A percentile compares a stretch with the other conserved stretches of the same genome.
phyloP scores from a whole-genome alignment of 2,329 filamentous ascomycete species.

The Cladosporium sp. region DNA sequence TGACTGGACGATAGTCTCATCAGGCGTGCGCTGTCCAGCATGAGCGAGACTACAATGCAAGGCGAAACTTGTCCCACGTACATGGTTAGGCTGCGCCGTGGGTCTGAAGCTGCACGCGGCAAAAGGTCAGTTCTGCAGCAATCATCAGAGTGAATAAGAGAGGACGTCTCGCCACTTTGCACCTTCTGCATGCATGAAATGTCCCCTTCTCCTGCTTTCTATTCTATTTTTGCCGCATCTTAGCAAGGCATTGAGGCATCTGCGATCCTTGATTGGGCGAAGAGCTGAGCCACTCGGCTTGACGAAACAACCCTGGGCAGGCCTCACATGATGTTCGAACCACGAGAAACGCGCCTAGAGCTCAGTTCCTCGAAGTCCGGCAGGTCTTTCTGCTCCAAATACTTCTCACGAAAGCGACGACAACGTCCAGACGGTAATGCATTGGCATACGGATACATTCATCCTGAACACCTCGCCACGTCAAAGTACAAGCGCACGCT shows the following conservation, averaged over 20 bases:
- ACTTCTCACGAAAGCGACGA: slow-evolving; percentile 6
- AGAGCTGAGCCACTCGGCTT: slow-evolving; percentile 11
- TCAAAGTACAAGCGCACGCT: slow-evolving; percentile 2
- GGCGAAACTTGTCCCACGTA: neutral
- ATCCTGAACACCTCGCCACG: slow-evolving; percentile 1
- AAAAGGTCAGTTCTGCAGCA: neutral
- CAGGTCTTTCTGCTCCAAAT: slow-evolving; percentile 2
- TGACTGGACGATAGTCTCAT: neutral
- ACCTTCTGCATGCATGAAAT: neutral
- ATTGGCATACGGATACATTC: slow-evolving; percentile 9
- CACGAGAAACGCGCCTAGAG: neutral
- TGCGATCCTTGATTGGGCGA: slow-evolving; percentile 6
- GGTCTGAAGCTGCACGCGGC: neutral
- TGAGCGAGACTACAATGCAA: slow-evolving; percentile 1
- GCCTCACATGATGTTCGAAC: slow-evolving; percentile 5
- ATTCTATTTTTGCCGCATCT: slow-evolving; percentile 1
- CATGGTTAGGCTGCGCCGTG: neutral
- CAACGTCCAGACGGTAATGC: slow-evolving; percentile 4
- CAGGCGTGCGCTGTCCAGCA: neutral
- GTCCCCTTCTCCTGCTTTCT: neutral
- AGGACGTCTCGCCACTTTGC: neutral
- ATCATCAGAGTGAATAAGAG: neutral
- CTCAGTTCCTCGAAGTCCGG: slow-evolving; percentile 3
- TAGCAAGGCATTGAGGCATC: no score
- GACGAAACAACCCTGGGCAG: neutral